Percentiles rank a stretch among this genome's conserved stretches.
phyloP scores from a whole-genome alignment of 2,329 filamentous ascomycete species.

The Penicillium sp. region DNA sequence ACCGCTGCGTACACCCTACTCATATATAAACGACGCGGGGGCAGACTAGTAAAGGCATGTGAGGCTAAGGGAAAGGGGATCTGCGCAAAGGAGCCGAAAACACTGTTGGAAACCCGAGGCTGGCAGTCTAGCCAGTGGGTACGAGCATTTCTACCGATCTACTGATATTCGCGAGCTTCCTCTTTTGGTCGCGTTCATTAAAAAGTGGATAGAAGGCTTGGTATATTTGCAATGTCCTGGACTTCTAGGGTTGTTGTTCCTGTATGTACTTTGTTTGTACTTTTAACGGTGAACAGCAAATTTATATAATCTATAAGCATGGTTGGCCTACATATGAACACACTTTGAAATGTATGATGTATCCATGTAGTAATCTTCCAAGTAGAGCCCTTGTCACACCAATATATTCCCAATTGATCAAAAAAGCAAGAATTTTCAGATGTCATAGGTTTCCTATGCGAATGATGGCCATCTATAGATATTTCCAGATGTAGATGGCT shows the following conservation, averaged over 20 bases:
- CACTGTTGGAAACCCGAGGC: background rate
- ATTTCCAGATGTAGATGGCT: background rate
- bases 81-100: background rate
- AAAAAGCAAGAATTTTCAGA: background rate
- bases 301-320: background rate
- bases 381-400: background rate
- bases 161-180: background rate
- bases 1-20: background rate
- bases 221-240: background rate
- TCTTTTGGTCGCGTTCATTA: background rate
- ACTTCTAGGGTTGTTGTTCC: background rate
- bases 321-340: background rate
- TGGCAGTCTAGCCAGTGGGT: background rate
- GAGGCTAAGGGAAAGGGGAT: background rate
- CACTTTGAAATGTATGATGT: background rate
- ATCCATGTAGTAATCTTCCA: background rate
- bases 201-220: background rate
- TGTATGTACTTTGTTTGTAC: background rate
- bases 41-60: background rate
- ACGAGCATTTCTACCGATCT: background rate
- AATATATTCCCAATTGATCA: background rate
- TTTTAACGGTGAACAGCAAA: background rate
- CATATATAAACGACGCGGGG: background rate
- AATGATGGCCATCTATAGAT: background rate
- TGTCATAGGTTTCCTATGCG: background rate